Evolutionary conservation across 306 rosid species (phyloP), one percentile per base, ranked within the genome.

Genomic region (Canavalia gladiata): DNA sequence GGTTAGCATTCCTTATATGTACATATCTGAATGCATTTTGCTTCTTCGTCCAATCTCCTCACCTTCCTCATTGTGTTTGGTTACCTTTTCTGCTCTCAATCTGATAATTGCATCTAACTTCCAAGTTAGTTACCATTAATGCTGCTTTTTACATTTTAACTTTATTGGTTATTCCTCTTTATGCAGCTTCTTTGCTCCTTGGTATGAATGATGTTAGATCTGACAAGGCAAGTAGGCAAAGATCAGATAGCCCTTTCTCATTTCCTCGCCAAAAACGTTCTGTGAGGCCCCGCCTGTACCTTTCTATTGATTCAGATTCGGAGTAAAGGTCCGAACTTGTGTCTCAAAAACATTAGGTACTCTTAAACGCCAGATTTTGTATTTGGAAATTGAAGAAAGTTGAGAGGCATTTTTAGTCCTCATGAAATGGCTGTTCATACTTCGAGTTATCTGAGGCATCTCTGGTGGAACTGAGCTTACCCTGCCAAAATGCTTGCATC

Each of bases 181-280:
- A 9, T 65, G 92, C 94, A 96, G 99, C 99, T 84, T 90, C 98
- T 90, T 86, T 96, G 85, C 94, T 94, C 88, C 98, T 89, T 74
- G 99, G 97, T 30, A 89, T 90, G 88, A 88, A 89, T 82, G 97
- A 96, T 58, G 92, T 72, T 78, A 86, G 90, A 90, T 73, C 97
- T 79, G 99, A 93, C 84, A 92, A 84, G 88, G 80, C 87, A 83
- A 87, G 77, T 78, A 90, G 92, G 84, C 97, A 74, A 76, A 86
- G 98, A 79, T 89, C 98, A 30, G 97, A 82, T 84, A 94, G 94
- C 79, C 98, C 98, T 6, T 90, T 96, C 89, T 84, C 98, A 42
- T 92, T 94, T 87, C 98, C 98, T 85, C 98, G 97, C 85, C 99
- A 94, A 83, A 96, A 88, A 76, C 97, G 99, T 71, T 95, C 99